Base-by-base conservation (phyloP, 108 stramenopile species). In the Cyclotella choctawhatcheeana region DNA sequence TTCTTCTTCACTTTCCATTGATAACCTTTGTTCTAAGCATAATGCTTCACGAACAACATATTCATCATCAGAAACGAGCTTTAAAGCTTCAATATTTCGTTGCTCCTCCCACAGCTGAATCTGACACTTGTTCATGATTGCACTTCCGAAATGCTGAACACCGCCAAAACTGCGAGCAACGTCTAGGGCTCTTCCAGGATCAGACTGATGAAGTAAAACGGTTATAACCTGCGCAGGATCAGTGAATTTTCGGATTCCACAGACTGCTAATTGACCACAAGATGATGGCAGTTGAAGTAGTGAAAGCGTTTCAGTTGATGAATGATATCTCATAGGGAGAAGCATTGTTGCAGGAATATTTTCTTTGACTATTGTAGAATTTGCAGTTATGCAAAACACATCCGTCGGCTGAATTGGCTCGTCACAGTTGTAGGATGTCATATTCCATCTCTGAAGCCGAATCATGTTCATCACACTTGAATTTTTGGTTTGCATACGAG, bases 41-140 rank as follows among this genome's bases (percentile, higher is more conserved):
- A 69, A 31, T 12, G 77, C 72, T 45, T 74, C 44, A 29, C 56
- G 17, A 27, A 82, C 68, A 3, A 82, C 77, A 59, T 82, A 82
- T 7, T 60, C 65, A 67, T 74, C 66, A 31, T 82, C 67, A 29
- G 77, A 74, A 35, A 82, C 43, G 0, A 74, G 45, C 48, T 56
- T 68, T 44, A 82, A 40, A 10, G 77, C 72, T 35, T 63, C 22
- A 18, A 65, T 29, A 52, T 82, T 67, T 22, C 52, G 26, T 63
- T 58, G 58, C 17, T 68, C 58, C 60, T 79, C 77, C 82, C 82
- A 82, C 13, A 82, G 10, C 12, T 69, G 51, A 22, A 82, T 79
- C 26, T 48, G 77, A 40, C 77, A 79, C 56, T 79, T 48, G 40
- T 82, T 64, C 77, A 82, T 79, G 21, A 82, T 50, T n/a, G 45